Conservation (phyloP, 139 green algal species). For the Coelastrella sp. region DNA sequence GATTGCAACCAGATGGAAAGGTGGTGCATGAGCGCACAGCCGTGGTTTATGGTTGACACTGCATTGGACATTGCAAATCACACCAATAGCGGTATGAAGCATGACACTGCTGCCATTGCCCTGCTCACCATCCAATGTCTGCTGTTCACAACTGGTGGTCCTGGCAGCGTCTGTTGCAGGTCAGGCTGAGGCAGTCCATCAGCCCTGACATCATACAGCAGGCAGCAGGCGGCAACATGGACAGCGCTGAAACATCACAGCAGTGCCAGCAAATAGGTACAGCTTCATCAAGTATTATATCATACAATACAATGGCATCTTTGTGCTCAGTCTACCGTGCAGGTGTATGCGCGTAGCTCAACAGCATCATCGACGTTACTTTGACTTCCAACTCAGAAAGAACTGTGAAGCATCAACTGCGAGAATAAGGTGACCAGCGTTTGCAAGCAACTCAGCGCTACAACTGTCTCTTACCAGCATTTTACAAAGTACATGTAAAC, state of each 20-base stretch:
- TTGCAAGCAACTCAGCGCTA: too few species aligned
- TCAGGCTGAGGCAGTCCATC: constrained; percentile 45
- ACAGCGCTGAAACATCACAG: neutral
- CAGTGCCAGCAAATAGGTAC: neutral
- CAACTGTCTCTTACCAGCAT: constrained; percentile 18
- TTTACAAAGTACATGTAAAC: constrained; percentile 49
- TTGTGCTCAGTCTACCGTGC: neutral
- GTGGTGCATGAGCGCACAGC: too few species aligned
- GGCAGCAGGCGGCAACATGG: neutral
- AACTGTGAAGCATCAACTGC: too few species aligned
- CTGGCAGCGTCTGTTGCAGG: constrained; percentile 27
- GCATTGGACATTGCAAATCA: neutral
- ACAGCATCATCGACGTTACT: neutral
- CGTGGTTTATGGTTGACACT: too few species aligned
- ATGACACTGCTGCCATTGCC: neutral
- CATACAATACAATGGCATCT: too few species aligned
- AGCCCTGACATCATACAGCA: constrained; percentile 7
- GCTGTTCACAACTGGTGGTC: constrained; percentile 31
- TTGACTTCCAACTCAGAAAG: too few species aligned
- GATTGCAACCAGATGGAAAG: neutral
- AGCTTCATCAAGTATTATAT: neutral
- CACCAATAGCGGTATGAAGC: too few species aligned
- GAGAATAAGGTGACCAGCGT: too few species aligned
- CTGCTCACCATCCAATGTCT: constrained; percentile 46
- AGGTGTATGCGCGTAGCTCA: neutral